Evolutionary conservation across 495 filamentous ascomycete genomes (phyloP), one percentile per base, ranked within the genome.

Genomic region (Penicillium waksmanii): DNA sequence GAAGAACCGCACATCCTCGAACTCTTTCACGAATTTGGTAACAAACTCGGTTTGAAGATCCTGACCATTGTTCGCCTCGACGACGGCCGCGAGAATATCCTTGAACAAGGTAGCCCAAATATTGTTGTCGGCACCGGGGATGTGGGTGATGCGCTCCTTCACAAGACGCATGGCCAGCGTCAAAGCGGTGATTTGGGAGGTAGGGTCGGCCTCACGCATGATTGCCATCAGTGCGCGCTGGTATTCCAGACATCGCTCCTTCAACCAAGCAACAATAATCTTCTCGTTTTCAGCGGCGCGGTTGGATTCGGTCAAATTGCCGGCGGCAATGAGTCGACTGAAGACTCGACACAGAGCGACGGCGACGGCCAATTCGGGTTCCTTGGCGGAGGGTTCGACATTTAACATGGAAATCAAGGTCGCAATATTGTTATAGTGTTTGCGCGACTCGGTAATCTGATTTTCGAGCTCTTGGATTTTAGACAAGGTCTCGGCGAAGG

Each of bases 381-480:
- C 74, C 23, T 75, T 71, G 12, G 70, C 66, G 10, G 74, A 62
- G 6, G 79, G 71, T 17, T 83, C 73, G 21, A 76, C 71, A 71
- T 83, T 77, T 10, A 87, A 77, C 62, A 86, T 77, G 9, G 80
- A 79, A 36, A 96, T 78, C 42, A 98, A 73, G 1, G 79, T 86
- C 9, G 87, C 86, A 66, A 97, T 96, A 64, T 95, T 92, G 78
- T 98, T 97, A 80, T 95, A 97, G 72, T 96, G 81, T 70, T 90
- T 90, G 58, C 87, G 88, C 25, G 92, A 96, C 70, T 93, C 86
- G 57, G 88, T 80, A 49, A 96, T 89, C 60, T 92, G 86, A 58
- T 82, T 77, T 76, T 96, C 92, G 21, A 96, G 85, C 17, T 82
- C 68, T 54, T 88, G 72, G 56, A 95, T 87, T 51, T 84, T 80